Evolutionary conservation across 2,329 filamentous ascomycete genomes (phyloP), one percentile per base, ranked within the genome.

Genomic region (Penicillium oxalicum): DNA sequence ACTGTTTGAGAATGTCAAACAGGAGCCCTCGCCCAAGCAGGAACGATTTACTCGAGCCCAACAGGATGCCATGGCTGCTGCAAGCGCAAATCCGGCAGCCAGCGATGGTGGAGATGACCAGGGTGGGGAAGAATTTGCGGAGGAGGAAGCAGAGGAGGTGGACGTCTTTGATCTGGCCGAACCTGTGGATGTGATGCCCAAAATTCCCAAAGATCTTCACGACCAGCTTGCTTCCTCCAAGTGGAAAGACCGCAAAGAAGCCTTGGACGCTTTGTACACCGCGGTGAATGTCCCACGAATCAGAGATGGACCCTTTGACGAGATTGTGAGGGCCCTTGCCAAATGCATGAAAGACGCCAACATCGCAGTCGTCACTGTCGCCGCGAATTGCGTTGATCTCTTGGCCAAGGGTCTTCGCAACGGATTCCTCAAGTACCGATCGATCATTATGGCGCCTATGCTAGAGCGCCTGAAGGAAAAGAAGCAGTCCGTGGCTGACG

Each of bases 291-390:
- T 94, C 36, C 90, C 91, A 11, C 81, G 86, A 53, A 95, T 98
- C 68, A 94, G 95, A 68, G 91, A 97, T 59, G 88, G 83, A 5
- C 86, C 88, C 47, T 97, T 90, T 63, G 82, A 85, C 65, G 91
- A 97, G 61, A 79, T 97, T 57, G 82, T 88, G 48, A 81, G 88
- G 52, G 85, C 82, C 4, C 77, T 97, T 47, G 91, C 93, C 39
- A 98, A 97, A 70, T 89, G 83, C 60, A 98, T 98, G 93, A 98
- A 98, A 70, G 94, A 98, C 60, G 93, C 94, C 60, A 98, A 98
- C 64, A 86, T 98, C 58, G 86, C 88, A 4, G 93, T 97, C 42
- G 93, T 96, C 18, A 93, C 87, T 1, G 85, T 93, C 55, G 91
- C 94, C 5, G 93, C 91, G 2, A 91, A 94, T 61, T 95, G 91